A percentile compares a stretch with the other conserved stretches of the same genome.
These are phyloP conservation scores for Murraya paniculata DNA, from an alignment of 345 rosid species.

Conservation along the genomic window DNA sequence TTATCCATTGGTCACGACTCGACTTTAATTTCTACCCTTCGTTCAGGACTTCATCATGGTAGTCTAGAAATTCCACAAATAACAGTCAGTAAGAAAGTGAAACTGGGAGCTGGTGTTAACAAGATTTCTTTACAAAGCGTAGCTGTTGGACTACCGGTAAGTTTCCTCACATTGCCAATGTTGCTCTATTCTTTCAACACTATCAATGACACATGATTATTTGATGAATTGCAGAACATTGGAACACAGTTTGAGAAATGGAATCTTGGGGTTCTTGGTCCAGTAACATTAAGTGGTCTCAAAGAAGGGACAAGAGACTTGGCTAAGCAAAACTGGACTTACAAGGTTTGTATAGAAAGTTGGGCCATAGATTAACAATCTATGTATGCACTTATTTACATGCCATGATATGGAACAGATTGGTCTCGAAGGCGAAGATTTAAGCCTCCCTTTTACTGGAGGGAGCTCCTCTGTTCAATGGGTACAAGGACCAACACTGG, in stretches of 20 bases:
- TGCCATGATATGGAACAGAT: slow-evolving; percentile 30
- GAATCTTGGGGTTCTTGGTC: slow-evolving; percentile 87
- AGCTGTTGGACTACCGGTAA: slow-evolving; percentile 80
- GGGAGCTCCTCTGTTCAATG: slow-evolving; percentile 78
- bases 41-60: slow-evolving; percentile 76
- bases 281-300: slow-evolving; percentile 67
- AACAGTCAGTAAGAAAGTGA: slow-evolving; percentile 66
- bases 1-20: background rate
- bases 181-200: background rate
- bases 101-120: slow-evolving; percentile 71
- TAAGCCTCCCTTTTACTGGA: slow-evolving; percentile 50
- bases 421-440: slow-evolving; percentile 76
- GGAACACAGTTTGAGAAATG: slow-evolving; percentile 80
- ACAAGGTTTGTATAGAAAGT: slow-evolving; percentile 58
- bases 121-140: slow-evolving; percentile 70
- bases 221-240: slow-evolving; percentile 56
- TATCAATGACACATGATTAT: background rate
- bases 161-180: slow-evolving; percentile 17
- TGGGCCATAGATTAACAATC: background rate
- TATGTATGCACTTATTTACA: background rate
- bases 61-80: slow-evolving; percentile 49
- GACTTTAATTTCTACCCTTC: background rate
- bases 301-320: slow-evolving; percentile 76
- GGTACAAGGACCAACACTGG: slow-evolving; percentile 55
- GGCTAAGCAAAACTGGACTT: slow-evolving; percentile 87